Conservation (phyloP, 1,284 basidiomycete species). For the Apiotrichum gracile region DNA sequence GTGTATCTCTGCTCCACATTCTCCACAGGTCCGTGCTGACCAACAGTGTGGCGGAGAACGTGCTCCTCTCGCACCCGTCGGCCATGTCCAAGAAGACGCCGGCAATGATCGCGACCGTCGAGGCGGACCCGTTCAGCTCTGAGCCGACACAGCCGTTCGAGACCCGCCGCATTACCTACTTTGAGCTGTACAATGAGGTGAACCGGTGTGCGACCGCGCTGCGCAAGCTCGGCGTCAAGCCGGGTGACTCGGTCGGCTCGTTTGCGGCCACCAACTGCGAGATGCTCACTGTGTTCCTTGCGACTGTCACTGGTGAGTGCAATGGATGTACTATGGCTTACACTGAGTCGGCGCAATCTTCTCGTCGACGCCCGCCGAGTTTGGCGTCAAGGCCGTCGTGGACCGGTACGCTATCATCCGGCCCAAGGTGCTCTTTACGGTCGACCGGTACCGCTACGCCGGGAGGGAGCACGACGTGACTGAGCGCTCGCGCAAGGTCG, state of each 20-base stretch:
- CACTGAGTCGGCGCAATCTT: conserved; percentile 21
- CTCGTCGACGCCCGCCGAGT: conserved; percentile 25
- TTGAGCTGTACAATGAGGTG: conserved; percentile 18
- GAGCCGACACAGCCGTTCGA: conserved; percentile 12
- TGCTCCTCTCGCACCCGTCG: conserved; percentile 11
- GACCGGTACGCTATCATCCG: conserved; percentile 30
- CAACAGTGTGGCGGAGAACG: conserved; percentile 16
- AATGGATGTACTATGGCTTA: not conserved
- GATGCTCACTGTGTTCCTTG: conserved; percentile 17
- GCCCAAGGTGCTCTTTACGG: conserved; percentile 42
- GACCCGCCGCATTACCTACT: conserved; percentile 18
- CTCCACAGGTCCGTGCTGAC: too few relatives aligned
- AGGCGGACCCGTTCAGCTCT: conserved; percentile 9
- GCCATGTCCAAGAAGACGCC: conserved; percentile 10
- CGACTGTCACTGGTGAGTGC: conserved; percentile 7
- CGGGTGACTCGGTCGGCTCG: conserved; percentile 13
- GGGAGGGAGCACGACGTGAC: conserved; percentile 31
- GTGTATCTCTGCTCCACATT: not conserved
- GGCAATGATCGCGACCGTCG: conserved; percentile 18
- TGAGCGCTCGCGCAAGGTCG: conserved; percentile 21
- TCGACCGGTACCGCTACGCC: conserved; percentile 39
- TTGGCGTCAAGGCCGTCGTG: conserved; percentile 23
- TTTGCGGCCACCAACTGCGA: conserved; percentile 17
- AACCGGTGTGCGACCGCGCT: conserved; percentile 10
- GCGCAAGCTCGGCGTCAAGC: conserved; percentile 12